Evolutionary conservation across 805 yeast genomes (phyloP).

Genomic region (Ogataea chonburiensis): DNA sequence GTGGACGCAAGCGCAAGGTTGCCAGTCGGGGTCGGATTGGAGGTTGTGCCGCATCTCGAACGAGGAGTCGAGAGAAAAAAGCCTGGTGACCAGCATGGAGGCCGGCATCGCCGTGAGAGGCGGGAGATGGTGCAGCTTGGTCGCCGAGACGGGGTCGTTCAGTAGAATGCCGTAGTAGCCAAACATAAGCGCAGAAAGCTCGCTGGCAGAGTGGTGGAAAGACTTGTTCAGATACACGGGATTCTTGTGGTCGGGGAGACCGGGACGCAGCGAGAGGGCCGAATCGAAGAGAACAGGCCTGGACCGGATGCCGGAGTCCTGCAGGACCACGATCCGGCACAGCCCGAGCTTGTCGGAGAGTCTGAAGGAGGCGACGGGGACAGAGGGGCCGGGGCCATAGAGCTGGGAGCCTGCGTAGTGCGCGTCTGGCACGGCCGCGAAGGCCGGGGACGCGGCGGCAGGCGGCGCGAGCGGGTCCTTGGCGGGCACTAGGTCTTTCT

Average conservation of each 20-base stretch:
- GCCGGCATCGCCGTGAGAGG: conserved; percentile 37
- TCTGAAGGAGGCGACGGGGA: conserved; percentile 21
- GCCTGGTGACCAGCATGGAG: conserved; percentile 45
- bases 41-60: conserved; percentile 16
- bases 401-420: conserved; percentile 44
- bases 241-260: conserved; percentile 3
- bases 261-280: conserved; percentile 21
- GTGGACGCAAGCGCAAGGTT: conserved; percentile 40
- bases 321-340: conserved; percentile 47
- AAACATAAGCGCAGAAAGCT: conserved; percentile 52
- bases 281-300: conserved; percentile 53
- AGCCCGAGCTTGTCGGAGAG: conserved; percentile 25
- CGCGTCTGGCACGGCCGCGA: conserved; percentile 36
- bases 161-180: conserved; percentile 53
- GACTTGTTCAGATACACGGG: conserved; percentile 26
- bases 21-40: conserved; percentile 35
- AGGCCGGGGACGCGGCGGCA: conserved; percentile 5
- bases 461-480: conserved; percentile 4
- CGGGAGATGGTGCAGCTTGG: conserved; percentile 50
- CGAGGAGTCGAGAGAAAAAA: conserved; percentile 37
- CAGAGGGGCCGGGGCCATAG: conserved; percentile 38
- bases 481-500: conserved; percentile 5
- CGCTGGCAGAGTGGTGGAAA: conserved; percentile 42
- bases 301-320: conserved; percentile 48
- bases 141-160: conserved; percentile 42